A percentile compares a stretch with the other conserved stretches of the same genome.
Conservation (phyloP, 2,329 filamentous ascomycete species). For the Elsinoe necatrix region DNA sequence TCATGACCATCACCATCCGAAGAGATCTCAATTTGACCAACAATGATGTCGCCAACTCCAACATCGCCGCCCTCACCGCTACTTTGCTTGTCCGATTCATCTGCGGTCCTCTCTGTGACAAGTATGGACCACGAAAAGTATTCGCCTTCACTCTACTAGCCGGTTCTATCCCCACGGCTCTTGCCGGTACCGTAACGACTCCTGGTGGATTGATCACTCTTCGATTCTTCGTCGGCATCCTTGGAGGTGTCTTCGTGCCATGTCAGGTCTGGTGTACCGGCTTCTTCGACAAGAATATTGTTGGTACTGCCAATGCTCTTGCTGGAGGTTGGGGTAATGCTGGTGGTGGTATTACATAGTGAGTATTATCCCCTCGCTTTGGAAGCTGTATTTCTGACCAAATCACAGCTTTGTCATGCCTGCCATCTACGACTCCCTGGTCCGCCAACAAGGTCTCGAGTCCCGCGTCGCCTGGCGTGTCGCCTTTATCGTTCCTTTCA, state of each 20-base stretch:
- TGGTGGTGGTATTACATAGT: constrained; percentile 80
- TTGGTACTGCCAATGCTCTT: constrained; percentile 74
- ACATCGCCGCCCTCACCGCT: constrained; percentile 66
- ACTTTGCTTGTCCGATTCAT: constrained; percentile 65
- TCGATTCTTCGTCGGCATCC: constrained; percentile 67
- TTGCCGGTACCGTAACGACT: constrained; percentile 63
- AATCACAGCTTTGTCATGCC: constrained; percentile 35
- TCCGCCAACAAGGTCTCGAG: constrained; percentile 47
- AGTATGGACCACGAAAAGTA: constrained; percentile 65
- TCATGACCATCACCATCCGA: constrained; percentile 67
- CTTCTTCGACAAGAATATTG: constrained; percentile 63
- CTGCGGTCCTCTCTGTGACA: constrained; percentile 70
- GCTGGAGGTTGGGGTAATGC: constrained; percentile 75
- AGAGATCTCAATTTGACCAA: constrained; percentile 62
- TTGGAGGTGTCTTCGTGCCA: constrained; percentile 66
- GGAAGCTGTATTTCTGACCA: constrained; percentile 11
- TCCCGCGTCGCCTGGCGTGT: constrained; percentile 68
- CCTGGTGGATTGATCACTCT: constrained; percentile 56
- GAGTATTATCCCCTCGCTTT: constrained; percentile 53
- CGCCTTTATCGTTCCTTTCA: constrained; percentile 69
- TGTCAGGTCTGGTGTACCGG: constrained; percentile 78
- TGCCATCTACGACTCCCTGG: constrained; percentile 68
- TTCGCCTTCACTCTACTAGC: constrained; percentile 62
- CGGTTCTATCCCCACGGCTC: constrained; percentile 66
- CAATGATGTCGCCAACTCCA: constrained; percentile 70